A percentile compares a stretch with the other conserved stretches of the same genome.
phyloP scores from a whole-genome alignment of 495 filamentous ascomycete species.

The Talaromyces thailandensis region DNA sequence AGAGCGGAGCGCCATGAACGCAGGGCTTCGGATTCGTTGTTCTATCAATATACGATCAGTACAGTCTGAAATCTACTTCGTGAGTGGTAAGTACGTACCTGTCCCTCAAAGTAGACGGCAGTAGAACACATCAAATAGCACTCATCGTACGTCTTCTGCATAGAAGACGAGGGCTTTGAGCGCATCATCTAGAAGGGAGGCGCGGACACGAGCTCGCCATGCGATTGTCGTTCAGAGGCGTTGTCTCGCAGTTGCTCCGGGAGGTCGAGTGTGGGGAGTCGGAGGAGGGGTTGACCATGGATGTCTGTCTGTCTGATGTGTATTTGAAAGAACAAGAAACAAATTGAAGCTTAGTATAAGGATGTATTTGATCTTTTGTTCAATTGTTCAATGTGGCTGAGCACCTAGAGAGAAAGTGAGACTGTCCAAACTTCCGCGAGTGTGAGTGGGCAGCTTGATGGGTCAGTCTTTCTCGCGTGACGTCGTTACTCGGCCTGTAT shows the following conservation, averaged over 20 bases:
- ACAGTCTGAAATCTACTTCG: not conserved
- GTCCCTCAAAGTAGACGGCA: constrained; percentile 88
- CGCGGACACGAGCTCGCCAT: constrained; percentile 21
- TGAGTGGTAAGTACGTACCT: constrained; percentile 43
- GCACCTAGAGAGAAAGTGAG: not conserved
- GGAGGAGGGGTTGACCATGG: not conserved
- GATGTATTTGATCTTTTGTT: not conserved
- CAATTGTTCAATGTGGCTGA: not conserved
- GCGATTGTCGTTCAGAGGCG: not conserved
- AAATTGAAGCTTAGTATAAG: not conserved
- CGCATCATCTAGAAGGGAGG: constrained; percentile 54
- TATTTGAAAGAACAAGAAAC: not conserved
- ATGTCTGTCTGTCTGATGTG: not conserved
- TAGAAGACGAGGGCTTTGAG: constrained; percentile 62
- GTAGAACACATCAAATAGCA: constrained; percentile 90
- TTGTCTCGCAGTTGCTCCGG: not conserved
- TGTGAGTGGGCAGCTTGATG: not conserved
- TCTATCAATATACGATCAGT: constrained; percentile 37
- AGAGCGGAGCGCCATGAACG: constrained; percentile 87
- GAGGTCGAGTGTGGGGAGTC: not conserved
- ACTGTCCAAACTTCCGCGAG: not conserved
- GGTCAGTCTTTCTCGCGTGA: constrained; percentile 27
- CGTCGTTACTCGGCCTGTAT: constrained; percentile 23
- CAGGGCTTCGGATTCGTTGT: constrained; percentile 86
- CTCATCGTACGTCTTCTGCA: constrained; percentile 98